These are phyloP conservation scores for Penicillium sp. DNA, from an alignment of 2,329 filamentous ascomycete genomes.

Conservation along the genomic window DNA sequence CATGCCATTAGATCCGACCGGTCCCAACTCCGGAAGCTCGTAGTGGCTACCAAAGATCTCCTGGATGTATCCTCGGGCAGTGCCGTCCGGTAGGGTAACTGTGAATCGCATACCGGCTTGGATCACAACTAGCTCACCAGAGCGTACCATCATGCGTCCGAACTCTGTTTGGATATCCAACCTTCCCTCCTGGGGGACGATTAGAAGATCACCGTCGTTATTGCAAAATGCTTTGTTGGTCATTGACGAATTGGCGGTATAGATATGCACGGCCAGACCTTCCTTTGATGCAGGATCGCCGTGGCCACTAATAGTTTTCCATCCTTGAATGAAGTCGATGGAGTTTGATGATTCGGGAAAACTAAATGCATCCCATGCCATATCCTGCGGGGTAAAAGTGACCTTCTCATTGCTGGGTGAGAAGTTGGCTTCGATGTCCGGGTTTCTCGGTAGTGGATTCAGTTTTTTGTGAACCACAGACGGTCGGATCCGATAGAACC, in stretches of 20 bases:
- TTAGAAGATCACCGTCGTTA: conserved; percentile 64
- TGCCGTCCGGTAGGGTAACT: conserved; percentile 56
- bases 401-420: background rate
- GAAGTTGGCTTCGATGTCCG: background rate
- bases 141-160: conserved; percentile 59
- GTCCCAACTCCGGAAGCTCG: conserved; percentile 61
- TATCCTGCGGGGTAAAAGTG: background rate
- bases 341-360: background rate
- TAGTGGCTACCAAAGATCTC: conserved; percentile 64
- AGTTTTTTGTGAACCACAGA: background rate
- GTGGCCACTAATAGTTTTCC: background rate
- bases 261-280: background rate
- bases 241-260: background rate
- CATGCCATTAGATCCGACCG: conserved; percentile 62
- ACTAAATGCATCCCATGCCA: background rate
- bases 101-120: conserved; percentile 61
- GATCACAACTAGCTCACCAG: conserved; percentile 63
- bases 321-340: background rate
- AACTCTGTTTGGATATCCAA: conserved; percentile 65
- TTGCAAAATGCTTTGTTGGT: conserved; percentile 52
- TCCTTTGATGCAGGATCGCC: background rate
- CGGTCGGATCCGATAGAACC: background rate
- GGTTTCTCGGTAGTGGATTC: background rate
- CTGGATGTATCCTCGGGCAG: conserved; percentile 60
- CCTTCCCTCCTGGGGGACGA: conserved; percentile 61